Percentiles rank a stretch among this genome's conserved stretches.
Evolutionary conservation across 2,329 filamentous ascomycete species (phyloP).

Genomic region (Diplodia intermedia): DNA sequence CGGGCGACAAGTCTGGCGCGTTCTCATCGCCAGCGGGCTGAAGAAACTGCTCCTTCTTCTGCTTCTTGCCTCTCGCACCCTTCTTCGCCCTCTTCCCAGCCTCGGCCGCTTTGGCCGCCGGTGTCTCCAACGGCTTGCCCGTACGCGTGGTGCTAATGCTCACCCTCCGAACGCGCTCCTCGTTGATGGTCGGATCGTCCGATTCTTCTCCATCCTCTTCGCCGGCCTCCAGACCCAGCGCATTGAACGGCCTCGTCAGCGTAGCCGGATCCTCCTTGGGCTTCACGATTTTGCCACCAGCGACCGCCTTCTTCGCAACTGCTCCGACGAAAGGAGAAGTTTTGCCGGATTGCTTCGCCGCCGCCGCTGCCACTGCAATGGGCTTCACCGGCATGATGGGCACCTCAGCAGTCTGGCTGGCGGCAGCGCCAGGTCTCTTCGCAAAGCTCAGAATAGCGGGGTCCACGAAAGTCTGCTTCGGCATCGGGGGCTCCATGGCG

Average conservation of each 20-base stretch:
- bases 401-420: conserved; percentile 39
- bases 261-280: conserved; percentile 48
- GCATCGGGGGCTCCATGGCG: conserved; percentile 38
- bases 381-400: conserved; percentile 55
- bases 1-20: conserved; percentile 40
- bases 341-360: conserved; percentile 44
- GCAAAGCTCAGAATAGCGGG: conserved; percentile 79
- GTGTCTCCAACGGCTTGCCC: conserved; percentile 48
- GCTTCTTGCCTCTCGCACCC: conserved; percentile 55
- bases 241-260: conserved; percentile 50
- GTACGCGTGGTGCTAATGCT: conserved; percentile 51
- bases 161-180: conserved; percentile 41
- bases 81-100: conserved; percentile 55
- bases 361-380: conserved; percentile 42
- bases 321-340: conserved; percentile 49
- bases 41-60: conserved; percentile 40
- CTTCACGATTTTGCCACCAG: conserved; percentile 37
- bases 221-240: conserved; percentile 48
- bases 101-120: conserved; percentile 44
- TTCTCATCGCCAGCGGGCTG: conserved; percentile 44
- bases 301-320: conserved; percentile 39
- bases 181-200: conserved; percentile 43
- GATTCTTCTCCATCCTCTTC: conserved; percentile 45
- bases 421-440: conserved; percentile 41
- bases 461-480: conserved; percentile 68